Percentiles rank a stretch among this genome's conserved stretches.
phyloP scores from a whole-genome alignment of 331 rosid species.

The Pyracantha coccinea region DNA sequence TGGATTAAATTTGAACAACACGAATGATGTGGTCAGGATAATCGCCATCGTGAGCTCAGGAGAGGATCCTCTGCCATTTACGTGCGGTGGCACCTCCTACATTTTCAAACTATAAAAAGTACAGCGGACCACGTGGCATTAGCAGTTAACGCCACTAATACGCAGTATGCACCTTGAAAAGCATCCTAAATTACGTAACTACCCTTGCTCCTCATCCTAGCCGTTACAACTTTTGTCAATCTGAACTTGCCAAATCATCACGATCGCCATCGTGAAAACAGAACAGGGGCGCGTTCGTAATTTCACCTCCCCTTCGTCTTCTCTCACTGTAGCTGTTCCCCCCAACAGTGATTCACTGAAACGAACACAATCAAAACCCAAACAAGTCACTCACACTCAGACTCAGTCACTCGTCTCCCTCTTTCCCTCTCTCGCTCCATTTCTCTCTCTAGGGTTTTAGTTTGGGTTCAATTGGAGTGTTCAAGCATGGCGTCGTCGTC shows the following conservation, averaged over 20 bases:
- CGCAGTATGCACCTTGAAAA: not conserved
- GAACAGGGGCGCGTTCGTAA: constrained; percentile 38
- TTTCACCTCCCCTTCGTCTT: not conserved
- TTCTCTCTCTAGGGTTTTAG: constrained; percentile 19
- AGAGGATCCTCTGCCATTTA: too few species aligned
- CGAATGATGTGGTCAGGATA: too few species aligned
- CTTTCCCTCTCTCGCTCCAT: constrained; percentile 17
- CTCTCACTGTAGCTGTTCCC: constrained; percentile 17
- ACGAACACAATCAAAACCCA: not conserved
- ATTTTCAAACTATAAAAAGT: too few species aligned
- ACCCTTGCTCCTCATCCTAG: constrained; percentile 45
- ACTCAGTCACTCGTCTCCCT: not conserved
- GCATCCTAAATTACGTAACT: constrained; percentile 2
- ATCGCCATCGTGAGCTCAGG: too few species aligned
- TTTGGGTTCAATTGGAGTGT: constrained; percentile 1
- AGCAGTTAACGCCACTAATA: not conserved
- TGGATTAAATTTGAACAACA: too few species aligned
- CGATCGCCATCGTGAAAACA: not conserved
- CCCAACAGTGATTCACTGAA: not conserved
- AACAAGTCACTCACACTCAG: not conserved
- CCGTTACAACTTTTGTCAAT: constrained; percentile 47
- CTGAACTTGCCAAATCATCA: too few species aligned
- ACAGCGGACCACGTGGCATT: not conserved
- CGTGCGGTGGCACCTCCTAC: too few species aligned
- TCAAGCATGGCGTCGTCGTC: constrained; percentile 79